Evolutionary conservation across 495 filamentous ascomycete species (phyloP).

Genomic region (Extremus antarcticus): DNA sequence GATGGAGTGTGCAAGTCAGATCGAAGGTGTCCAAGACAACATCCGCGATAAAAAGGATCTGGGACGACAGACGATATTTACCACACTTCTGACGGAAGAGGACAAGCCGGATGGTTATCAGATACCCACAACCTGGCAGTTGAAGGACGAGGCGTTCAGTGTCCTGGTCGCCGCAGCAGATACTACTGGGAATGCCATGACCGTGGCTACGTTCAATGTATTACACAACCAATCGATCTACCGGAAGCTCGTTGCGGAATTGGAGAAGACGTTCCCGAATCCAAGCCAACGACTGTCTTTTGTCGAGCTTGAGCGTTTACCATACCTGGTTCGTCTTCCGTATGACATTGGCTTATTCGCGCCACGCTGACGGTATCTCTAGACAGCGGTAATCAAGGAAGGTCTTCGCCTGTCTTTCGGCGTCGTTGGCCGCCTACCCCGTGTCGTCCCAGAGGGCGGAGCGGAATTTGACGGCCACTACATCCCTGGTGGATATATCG

Average conservation of each 20-base stretch:
- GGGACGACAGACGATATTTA: background rate
- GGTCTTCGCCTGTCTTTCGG: constrained; percentile 19
- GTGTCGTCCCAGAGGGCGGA: background rate
- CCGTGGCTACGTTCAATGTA: constrained; percentile 30
- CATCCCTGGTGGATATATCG: constrained; percentile 1
- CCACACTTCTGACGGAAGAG: background rate
- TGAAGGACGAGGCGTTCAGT: constrained; percentile 2
- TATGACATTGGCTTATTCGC: no score
- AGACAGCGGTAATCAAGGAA: constrained; percentile 29
- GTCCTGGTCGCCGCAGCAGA: constrained; percentile 29
- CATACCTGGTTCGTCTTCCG: constrained; percentile 29
- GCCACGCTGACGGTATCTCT: no score
- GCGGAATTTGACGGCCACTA: background rate
- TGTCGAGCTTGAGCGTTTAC: constrained; percentile 25
- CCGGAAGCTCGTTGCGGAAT: constrained; percentile 23
- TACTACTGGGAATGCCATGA: constrained; percentile 34
- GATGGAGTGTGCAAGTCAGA: constrained; percentile 5
- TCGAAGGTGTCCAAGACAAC: constrained; percentile 2
- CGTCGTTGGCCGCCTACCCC: constrained; percentile 1
- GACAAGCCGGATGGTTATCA: background rate
- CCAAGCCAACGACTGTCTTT: constrained; percentile 18
- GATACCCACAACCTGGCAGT: background rate
- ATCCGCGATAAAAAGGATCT: background rate
- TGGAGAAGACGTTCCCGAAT: constrained; percentile 30
- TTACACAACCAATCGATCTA: constrained; percentile 28